Evolutionary conservation across 371 early-diverging fungal species (phyloP).

Genomic region (Rhizopus stolonifer): DNA sequence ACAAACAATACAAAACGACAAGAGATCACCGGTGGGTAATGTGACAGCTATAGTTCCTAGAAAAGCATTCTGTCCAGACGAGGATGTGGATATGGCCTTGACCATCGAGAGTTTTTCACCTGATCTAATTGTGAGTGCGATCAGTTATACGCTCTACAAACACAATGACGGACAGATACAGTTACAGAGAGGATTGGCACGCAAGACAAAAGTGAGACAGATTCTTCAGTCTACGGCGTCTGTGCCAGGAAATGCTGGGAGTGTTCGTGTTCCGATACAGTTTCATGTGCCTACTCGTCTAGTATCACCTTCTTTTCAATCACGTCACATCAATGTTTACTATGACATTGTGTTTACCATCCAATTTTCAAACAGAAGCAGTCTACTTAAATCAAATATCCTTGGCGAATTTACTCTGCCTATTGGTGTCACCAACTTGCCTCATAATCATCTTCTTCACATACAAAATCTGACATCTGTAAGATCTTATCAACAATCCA

Average conservation of each 20-base stretch:
- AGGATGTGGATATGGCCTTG: slow-evolving; percentile 19
- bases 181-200: slow-evolving; percentile 32
- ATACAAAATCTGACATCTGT: slow-evolving; percentile 36
- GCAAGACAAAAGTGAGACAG: slow-evolving; percentile 10
- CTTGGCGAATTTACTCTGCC: slow-evolving; percentile 29
- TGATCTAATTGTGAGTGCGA: slow-evolving; percentile 17
- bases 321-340: slow-evolving; percentile 30
- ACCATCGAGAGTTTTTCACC: slow-evolving; percentile 18
- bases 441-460: slow-evolving; percentile 33
- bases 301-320: slow-evolving; percentile 37
- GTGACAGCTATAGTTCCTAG: slow-evolving; percentile 29
- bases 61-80: slow-evolving; percentile 41
- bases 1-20: slow-evolving; percentile 24
- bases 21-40: slow-evolving; percentile 24
- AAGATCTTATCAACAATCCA: slow-evolving; percentile 25
- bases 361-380: slow-evolving; percentile 17
- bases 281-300: slow-evolving; percentile 36
- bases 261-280: slow-evolving; percentile 21
- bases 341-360: slow-evolving; percentile 25
- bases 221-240: slow-evolving; percentile 11
- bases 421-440: slow-evolving; percentile 33
- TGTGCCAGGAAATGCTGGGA: slow-evolving; percentile 19
- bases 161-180: slow-evolving; percentile 28
- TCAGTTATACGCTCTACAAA: slow-evolving; percentile 25
- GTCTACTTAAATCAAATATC: slow-evolving; percentile 20